Percentiles rank a stretch among this genome's conserved stretches.
phyloP scores from a whole-genome alignment of 148 eudicot species.

The Cornus florida region DNA sequence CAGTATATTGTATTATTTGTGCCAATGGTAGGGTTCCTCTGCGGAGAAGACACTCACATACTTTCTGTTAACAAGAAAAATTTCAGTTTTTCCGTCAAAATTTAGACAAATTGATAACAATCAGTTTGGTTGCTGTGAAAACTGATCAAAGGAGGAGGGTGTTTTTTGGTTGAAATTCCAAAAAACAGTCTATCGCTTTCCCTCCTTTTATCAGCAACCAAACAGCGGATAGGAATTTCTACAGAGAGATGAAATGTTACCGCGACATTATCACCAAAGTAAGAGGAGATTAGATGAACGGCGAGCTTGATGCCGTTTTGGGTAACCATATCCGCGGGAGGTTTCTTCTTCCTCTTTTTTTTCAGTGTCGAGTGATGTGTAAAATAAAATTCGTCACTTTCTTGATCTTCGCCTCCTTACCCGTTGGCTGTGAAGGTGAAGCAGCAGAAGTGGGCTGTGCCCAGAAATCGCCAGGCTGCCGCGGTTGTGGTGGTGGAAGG shows the following conservation, averaged over 20 bases:
- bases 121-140: neutral
- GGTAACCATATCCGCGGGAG: constrained; percentile 24
- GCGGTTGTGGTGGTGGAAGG: too few species aligned
- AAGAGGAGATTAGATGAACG: constrained; percentile 55
- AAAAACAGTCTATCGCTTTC: neutral
- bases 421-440: too few species aligned
- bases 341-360: neutral
- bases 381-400: too few species aligned
- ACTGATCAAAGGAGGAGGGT: neutral
- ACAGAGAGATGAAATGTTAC: constrained; percentile 36
- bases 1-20: constrained; percentile 43
- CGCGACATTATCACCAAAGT: constrained; percentile 65
- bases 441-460: too few species aligned
- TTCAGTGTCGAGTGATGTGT: too few species aligned
- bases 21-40: constrained; percentile 58
- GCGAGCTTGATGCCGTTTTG: constrained; percentile 75
- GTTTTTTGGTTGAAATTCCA: neutral
- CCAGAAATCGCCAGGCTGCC: too few species aligned
- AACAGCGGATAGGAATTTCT: neutral
- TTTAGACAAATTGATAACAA: neutral
- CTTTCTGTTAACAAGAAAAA: constrained; percentile 56
- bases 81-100: neutral
- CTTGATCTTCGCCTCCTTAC: too few species aligned
- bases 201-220: neutral
- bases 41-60: constrained; percentile 74